A percentile compares a stretch with the other conserved stretches of the same genome.
phyloP scores from a whole-genome alignment of 31 red algal genomes.

The Odonthalia washingtoniensis region DNA sequence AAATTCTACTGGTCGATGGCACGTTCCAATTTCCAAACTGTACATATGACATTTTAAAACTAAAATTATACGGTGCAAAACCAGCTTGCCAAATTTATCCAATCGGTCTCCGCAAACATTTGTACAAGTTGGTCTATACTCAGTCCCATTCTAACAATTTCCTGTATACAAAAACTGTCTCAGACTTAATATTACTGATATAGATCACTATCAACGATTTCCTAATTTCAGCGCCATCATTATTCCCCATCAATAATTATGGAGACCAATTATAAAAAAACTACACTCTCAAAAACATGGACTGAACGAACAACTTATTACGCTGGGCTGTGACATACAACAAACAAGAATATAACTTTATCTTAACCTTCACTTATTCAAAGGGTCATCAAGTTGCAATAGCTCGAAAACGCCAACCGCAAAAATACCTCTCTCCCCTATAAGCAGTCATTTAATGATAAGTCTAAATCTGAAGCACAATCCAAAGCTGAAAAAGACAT shows the following conservation, averaged over 20 bases:
- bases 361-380: slow-evolving; percentile 8
- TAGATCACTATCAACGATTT: slow-evolving; percentile 26
- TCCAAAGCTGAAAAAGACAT: neutral
- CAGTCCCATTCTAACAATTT: neutral
- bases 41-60: neutral
- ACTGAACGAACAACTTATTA: neutral
- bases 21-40: neutral
- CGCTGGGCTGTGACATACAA: neutral
- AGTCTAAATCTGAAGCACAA: neutral
- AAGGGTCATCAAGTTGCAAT: neutral
- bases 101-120: neutral
- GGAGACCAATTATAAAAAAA: neutral
- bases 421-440: neutral
- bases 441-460: neutral
- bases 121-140: neutral
- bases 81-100: neutral
- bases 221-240: neutral
- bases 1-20: slow-evolving; percentile 30
- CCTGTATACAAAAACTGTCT: neutral
- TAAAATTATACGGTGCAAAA: slow-evolving; percentile 22
- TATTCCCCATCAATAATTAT: neutral
- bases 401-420: neutral
- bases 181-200: neutral
- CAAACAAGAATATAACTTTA: neutral
- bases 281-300: neutral